A percentile compares a stretch with the other conserved stretches of the same genome.
Conservation (phyloP, 179 eudicot genomes). For the Silene coronaria region DNA sequence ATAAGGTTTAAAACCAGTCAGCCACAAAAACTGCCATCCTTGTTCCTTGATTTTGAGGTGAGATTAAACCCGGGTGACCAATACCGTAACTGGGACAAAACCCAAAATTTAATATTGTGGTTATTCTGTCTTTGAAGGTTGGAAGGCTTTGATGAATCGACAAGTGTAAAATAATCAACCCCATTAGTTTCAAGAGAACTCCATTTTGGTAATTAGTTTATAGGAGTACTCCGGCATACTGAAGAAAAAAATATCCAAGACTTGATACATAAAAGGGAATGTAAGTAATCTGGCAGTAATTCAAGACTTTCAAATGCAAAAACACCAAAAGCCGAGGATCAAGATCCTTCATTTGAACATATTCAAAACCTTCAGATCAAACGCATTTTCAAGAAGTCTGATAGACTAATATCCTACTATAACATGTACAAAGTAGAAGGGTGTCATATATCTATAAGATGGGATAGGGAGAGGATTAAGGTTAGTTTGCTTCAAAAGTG, state of each 20-base stretch:
- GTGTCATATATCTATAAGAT: neutral
- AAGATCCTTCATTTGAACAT: neutral
- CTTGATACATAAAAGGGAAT: no score
- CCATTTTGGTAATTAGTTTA: no score
- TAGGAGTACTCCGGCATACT: no score
- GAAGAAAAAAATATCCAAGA: no score
- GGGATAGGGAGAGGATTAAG: neutral
- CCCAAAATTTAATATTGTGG: neutral
- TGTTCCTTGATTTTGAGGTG: neutral
- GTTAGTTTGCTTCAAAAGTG: slow-evolving; percentile 46
- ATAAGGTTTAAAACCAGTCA: neutral
- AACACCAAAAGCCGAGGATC: no score
- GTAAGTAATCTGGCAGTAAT: no score
- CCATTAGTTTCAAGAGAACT: neutral
- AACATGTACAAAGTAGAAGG: neutral
- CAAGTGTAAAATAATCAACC: neutral
- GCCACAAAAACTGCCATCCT: neutral
- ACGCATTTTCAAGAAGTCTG: neutral
- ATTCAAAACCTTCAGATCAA: neutral
- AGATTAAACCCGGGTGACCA: neutral
- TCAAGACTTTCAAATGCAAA: no score
- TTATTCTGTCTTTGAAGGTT: neutral
- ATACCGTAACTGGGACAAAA: no score
- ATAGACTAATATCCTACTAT: neutral
- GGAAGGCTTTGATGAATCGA: neutral